A percentile compares a stretch with the other conserved stretches of the same genome.
Evolutionary conservation across 768 basidiomycete genomes (phyloP).

Genomic region (Suillus brevipes): DNA sequence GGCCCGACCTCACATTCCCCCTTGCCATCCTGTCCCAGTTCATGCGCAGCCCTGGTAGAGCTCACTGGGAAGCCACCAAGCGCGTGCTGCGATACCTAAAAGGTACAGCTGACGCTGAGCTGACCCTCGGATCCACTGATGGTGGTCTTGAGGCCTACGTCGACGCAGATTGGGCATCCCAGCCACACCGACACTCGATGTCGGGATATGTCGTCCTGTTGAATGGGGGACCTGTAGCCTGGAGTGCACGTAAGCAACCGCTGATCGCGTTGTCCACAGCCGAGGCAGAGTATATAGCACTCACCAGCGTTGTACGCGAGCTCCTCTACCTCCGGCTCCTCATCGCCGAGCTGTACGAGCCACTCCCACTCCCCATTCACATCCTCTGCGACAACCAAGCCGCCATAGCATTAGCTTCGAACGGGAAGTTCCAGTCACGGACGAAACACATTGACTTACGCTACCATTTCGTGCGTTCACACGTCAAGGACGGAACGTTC

Average conservation of each 20-base stretch:
- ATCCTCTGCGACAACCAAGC: slow-evolving; percentile 28
- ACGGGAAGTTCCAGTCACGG: slow-evolving; percentile 30
- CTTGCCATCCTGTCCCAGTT: slow-evolving; percentile 23
- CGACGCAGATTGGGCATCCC: slow-evolving; percentile 28
- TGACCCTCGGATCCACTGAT: background rate
- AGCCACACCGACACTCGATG: slow-evolving; percentile 24
- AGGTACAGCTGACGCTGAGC: background rate
- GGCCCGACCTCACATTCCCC: slow-evolving; percentile 27
- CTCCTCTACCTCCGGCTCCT: slow-evolving; percentile 16
- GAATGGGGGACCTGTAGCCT: slow-evolving; percentile 9
- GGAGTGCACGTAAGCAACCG: slow-evolving; percentile 22
- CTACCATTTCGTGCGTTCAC: too few species aligned
- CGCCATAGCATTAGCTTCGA: slow-evolving; percentile 31
- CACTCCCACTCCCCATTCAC: background rate
- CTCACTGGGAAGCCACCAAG: slow-evolving; percentile 25
- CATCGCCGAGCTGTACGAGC: slow-evolving; percentile 16
- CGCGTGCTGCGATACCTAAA: slow-evolving; percentile 18
- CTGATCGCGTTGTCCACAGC: slow-evolving; percentile 26
- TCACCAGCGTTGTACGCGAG: background rate
- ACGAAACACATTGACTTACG: slow-evolving; percentile 37
- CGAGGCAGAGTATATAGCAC: slow-evolving; percentile 30
- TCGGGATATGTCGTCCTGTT: slow-evolving; percentile 26
- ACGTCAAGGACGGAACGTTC: too few species aligned
- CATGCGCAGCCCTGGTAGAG: slow-evolving; percentile 18
- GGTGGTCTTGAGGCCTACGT: slow-evolving; percentile 10